phyloP scores from a whole-genome alignment of 345 rosid species.

The Boechera divaricarpa region DNA sequence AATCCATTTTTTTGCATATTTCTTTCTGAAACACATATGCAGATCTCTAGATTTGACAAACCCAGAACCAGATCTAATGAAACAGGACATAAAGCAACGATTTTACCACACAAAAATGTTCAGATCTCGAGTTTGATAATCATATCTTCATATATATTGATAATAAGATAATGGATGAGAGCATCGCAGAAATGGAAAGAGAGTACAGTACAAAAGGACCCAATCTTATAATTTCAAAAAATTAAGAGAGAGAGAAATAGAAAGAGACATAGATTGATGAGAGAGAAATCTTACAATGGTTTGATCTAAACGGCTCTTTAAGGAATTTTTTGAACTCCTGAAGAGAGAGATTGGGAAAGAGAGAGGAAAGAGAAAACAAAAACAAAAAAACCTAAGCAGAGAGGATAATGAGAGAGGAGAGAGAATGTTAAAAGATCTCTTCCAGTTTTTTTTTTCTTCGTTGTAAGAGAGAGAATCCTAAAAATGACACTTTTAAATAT shows the following conservation, averaged over 20 bases:
- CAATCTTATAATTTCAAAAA: constrained; percentile 53
- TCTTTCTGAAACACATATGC: constrained; percentile 33
- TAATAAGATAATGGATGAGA: background rate
- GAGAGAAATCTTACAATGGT: constrained; percentile 84
- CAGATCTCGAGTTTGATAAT: too few relatives aligned
- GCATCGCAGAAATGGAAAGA: constrained; percentile 34
- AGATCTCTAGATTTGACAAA: constrained; percentile 48
- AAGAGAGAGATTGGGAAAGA: constrained; percentile 46
- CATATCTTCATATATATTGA: too few relatives aligned
- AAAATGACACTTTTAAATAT: background rate
- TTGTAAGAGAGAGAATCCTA: background rate
- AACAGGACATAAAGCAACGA: constrained; percentile 14
- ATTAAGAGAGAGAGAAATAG: constrained; percentile 32
- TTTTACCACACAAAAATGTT: background rate
- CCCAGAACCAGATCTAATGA: constrained; percentile 52
- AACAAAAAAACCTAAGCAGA: constrained; percentile 18
- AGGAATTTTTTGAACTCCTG: constrained; percentile 81
- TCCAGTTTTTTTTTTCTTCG: background rate
- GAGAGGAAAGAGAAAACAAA: constrained; percentile 14
- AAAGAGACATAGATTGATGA: constrained; percentile 52
- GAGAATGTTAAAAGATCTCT: constrained; percentile 46
- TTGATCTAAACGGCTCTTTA: constrained; percentile 74
- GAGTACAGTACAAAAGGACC: constrained; percentile 48
- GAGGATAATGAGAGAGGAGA: constrained; percentile 50
- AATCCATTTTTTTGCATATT: background rate